Evolutionary conservation across 2,329 filamentous ascomycete genomes (phyloP).

Genomic region (Chaetomium strumarium): DNA sequence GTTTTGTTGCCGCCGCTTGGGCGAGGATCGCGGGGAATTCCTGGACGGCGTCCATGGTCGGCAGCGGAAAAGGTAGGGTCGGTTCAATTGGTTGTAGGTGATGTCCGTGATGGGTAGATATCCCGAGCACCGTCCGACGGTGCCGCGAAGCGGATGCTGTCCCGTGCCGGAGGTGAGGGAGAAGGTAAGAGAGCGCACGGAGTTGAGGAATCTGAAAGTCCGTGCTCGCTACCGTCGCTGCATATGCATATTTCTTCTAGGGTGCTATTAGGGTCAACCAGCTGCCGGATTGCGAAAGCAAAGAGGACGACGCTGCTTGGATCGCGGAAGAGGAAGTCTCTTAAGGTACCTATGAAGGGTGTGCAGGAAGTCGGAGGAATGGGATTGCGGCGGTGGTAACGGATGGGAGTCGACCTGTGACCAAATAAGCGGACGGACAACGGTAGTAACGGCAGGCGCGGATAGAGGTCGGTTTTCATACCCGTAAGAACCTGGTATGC

Average conservation of each 20-base stretch:
- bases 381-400: neutral
- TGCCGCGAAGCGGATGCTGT: neutral
- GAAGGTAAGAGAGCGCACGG: neutral
- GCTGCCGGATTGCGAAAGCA: neutral
- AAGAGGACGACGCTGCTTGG: neutral
- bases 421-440: neutral
- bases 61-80: neutral
- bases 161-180: neutral
- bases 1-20: constrained; percentile 24
- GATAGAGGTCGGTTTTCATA: constrained; percentile 10
- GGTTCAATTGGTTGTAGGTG: neutral
- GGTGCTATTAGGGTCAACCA: neutral
- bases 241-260: constrained; percentile 19
- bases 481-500: too few relatives aligned
- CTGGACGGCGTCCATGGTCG: constrained; percentile 8
- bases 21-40: constrained; percentile 15
- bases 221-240: constrained; percentile 18
- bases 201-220: neutral
- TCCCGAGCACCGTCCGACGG: neutral
- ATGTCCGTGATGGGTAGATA: neutral
- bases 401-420: neutral
- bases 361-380: neutral
- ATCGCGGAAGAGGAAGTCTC: neutral
- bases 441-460: neutral
- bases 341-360: neutral